A percentile compares a stretch with the other conserved stretches of the same genome.
phyloP scores from a whole-genome alignment of 139 green algal species.

The Chlamydomonas incerta region DNA sequence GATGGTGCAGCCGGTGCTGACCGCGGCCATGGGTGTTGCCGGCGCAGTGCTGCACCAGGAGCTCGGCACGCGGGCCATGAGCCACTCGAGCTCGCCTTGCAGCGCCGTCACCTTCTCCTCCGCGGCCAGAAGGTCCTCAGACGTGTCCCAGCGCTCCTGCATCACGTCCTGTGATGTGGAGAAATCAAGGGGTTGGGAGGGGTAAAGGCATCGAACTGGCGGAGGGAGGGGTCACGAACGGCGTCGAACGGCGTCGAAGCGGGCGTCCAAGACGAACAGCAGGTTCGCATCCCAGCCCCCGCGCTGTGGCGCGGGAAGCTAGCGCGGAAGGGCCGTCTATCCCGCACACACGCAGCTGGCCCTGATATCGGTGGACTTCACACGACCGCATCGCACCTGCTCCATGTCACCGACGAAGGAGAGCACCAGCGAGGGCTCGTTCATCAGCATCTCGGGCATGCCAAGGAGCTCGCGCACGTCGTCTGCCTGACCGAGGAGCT shows the following conservation, averaged over 20 bases:
- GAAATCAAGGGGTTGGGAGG: background rate
- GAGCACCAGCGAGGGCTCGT: background rate
- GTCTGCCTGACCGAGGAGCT: slow-evolving; percentile 5
- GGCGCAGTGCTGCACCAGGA: slow-evolving; percentile 6
- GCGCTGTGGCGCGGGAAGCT: no score
- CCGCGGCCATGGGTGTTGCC: no score
- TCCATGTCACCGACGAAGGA: slow-evolving; percentile 32
- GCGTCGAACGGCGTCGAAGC: background rate
- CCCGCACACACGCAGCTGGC: no score
- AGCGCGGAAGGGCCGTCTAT: no score
- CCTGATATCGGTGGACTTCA: no score
- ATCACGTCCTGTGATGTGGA: slow-evolving; percentile 11
- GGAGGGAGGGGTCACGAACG: no score
- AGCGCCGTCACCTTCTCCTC: background rate
- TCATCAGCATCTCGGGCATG: background rate
- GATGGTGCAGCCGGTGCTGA: background rate
- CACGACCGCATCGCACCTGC: slow-evolving; percentile 11
- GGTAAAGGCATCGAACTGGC: no score
- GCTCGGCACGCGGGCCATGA: slow-evolving; percentile 3
- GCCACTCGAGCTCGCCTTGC: background rate
- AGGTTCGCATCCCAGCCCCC: no score
- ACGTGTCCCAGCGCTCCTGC: slow-evolving; percentile 31
- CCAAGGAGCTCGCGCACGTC: slow-evolving; percentile 14
- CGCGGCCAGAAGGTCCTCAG: slow-evolving; percentile 3
- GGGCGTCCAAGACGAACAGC: background rate